Evolutionary conservation across 176 grass and related monocot genomes (phyloP).

Genomic region (Zoysia pacifica): DNA sequence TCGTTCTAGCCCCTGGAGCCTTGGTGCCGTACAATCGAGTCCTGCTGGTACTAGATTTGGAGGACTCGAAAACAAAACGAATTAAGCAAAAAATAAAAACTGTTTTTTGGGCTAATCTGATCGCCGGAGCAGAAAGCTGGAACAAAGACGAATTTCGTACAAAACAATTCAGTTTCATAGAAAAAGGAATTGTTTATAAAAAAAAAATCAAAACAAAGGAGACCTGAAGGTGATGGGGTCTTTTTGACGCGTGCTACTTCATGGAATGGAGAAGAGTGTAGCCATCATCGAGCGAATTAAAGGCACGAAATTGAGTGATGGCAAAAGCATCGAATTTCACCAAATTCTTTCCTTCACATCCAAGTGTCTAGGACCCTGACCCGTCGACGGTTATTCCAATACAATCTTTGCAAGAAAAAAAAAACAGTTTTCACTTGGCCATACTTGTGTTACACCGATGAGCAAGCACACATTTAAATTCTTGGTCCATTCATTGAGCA

Average conservation of each 20-base stretch:
- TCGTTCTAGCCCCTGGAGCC: not conserved
- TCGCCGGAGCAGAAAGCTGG: no score
- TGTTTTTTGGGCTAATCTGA: no score
- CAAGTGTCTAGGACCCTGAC: not conserved
- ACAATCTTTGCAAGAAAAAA: not conserved
- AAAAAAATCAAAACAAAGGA: no score
- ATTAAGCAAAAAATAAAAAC: no score
- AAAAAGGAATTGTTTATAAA: no score
- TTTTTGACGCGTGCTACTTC: not conserved
- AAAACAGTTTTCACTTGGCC: not conserved
- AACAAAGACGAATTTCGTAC: no score
- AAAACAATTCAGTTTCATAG: no score
- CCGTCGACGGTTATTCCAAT: not conserved
- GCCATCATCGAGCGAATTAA: not conserved
- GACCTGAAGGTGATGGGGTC: not conserved
- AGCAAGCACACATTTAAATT: no score
- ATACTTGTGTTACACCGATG: not conserved
- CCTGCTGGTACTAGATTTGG: not conserved
- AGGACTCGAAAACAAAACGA: no score
- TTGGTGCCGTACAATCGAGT: not conserved
- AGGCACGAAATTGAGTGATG: not conserved
- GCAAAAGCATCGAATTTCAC: not conserved
- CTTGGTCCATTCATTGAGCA: no score
- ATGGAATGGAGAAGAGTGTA: not conserved
- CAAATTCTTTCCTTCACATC: slow-evolving; percentile 29